Evolutionary conservation across 768 basidiomycete species (phyloP), one percentile per base, ranked within the genome.

Genomic region (Mrakia hoshinonis): DNA sequence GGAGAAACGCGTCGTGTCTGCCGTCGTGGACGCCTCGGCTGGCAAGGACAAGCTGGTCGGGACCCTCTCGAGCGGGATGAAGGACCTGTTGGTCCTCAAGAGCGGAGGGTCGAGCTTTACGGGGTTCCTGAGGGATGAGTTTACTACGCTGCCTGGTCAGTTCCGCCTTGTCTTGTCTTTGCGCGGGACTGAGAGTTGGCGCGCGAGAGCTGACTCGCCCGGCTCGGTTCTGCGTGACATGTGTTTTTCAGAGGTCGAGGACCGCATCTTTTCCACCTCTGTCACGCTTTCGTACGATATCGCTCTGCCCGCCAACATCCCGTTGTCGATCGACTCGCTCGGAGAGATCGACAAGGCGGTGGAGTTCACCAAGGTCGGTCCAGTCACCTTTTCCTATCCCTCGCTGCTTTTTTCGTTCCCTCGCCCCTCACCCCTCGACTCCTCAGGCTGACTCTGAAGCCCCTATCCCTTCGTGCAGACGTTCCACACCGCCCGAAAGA

Each of bases 261-360:
- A 98, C 74, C 85, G 95, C 11, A 88, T 97, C 76, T 88, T 98
- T 81, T 90, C 89, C 22, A 97, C 95, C 2, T 85, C 90, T 5
- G 82, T 98, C 69, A 89, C 95, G 74, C 82, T 92, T 29, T 78
- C 81, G 1, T 94, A 92, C 79, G 84, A 81, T 1, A 90, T 91
- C 77, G 74, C 77, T 9, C 76, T 80, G 12, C 79, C 79, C 10
- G 72, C 77, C 22, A 74, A 76, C 72, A 74, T 73, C 58, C 74
- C 77, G 4, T 72, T 79, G 3, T 74, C 73, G 43, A 76, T 78
- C 74, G 77, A 79, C 63, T 77, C 76, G 74, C 74, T 81, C 62
- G 78, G 80, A 51, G 79, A 70, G 39, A 76, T 80, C 69, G 75
- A 73, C 48, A 73, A 75, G 54, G 73, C 69, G 48, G 66, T 78